Evolutionary conservation across 352 stramenopile genomes (phyloP).

Genomic region (Pythium dissimile): DNA sequence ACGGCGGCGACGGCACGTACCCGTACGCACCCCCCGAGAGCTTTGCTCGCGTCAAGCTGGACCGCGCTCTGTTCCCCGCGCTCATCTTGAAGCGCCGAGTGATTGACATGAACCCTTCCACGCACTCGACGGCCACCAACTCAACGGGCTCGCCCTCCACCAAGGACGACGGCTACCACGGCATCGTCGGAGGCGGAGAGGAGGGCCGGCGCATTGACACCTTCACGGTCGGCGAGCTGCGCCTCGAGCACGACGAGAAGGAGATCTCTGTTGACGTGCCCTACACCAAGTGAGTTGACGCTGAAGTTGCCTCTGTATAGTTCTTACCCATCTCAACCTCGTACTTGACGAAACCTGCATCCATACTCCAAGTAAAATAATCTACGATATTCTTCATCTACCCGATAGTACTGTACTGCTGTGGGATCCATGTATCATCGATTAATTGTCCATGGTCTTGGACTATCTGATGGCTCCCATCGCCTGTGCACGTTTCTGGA

Average conservation of each 20-base stretch:
- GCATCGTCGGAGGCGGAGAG: slow-evolving; percentile 1
- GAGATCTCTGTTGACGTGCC: slow-evolving; percentile 3
- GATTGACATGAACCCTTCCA: slow-evolving; percentile 1
- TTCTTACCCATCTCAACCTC: neutral
- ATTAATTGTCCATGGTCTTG: too few species aligned
- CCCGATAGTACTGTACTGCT: neutral
- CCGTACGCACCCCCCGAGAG: slow-evolving; percentile 7
- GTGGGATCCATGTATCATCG: too few species aligned
- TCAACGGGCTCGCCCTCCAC: neutral
- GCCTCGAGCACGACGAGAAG: slow-evolving; percentile 4
- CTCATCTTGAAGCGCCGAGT: slow-evolving; percentile 10
- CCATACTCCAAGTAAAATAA: neutral
- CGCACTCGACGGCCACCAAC: neutral
- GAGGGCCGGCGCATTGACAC: slow-evolving; percentile 4
- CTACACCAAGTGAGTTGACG: slow-evolving; percentile 3
- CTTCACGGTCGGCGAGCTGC: slow-evolving; percentile 6
- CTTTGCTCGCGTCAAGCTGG: slow-evolving; percentile 14
- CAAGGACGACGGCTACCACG: neutral
- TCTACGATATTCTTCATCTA: neutral
- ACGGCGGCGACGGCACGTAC: neutral
- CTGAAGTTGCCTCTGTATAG: neutral
- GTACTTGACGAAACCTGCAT: neutral
- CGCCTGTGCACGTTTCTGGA: too few species aligned
- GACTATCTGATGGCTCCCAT: too few species aligned
- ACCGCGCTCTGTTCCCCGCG: slow-evolving; percentile 8